These are phyloP conservation scores for Populus trichocarpa DNA, from an alignment of 441 rosid species.

Conservation along the genomic window DNA sequence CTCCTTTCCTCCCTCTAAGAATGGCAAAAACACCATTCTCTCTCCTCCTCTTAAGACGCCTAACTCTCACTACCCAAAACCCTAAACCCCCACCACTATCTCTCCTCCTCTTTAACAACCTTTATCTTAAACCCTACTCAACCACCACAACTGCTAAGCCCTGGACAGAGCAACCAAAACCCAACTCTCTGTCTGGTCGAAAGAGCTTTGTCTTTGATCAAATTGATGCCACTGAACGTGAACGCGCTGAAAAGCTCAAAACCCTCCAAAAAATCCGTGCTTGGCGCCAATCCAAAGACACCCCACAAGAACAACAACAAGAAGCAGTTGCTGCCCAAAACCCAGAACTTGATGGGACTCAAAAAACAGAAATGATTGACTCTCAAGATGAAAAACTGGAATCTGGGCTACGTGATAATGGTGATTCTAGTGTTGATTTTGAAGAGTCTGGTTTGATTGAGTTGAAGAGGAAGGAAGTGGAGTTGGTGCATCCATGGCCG, in stretches of 20 bases:
- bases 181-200: constrained; percentile 76
- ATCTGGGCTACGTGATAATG: background rate
- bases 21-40: constrained; percentile 50
- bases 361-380: constrained; percentile 3
- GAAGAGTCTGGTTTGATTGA: constrained; percentile 4
- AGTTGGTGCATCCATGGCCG: constrained; percentile 90
- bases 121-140: constrained; percentile 32
- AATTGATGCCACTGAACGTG: constrained; percentile 76
- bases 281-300: constrained; percentile 74
- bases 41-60: constrained; percentile 52
- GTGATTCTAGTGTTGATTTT: constrained; percentile 2
- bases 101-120: background rate
- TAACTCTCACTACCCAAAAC: constrained; percentile 25
- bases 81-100: constrained; percentile 21
- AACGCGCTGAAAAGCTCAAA: constrained; percentile 51
- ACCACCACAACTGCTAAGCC: constrained; percentile 43
- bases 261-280: constrained; percentile 84
- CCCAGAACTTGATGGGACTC: background rate
- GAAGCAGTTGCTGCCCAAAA: constrained; percentile 1
- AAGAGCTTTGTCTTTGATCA: constrained; percentile 90
- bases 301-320: constrained; percentile 13
- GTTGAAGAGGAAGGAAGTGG: constrained; percentile 39
- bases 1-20: background rate
- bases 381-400: constrained; percentile 17
- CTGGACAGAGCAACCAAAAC: constrained; percentile 38